Evolutionary conservation across 2,329 filamentous ascomycete genomes (phyloP), one percentile per base, ranked within the genome.

Genomic region (Diaporthe velutina): DNA sequence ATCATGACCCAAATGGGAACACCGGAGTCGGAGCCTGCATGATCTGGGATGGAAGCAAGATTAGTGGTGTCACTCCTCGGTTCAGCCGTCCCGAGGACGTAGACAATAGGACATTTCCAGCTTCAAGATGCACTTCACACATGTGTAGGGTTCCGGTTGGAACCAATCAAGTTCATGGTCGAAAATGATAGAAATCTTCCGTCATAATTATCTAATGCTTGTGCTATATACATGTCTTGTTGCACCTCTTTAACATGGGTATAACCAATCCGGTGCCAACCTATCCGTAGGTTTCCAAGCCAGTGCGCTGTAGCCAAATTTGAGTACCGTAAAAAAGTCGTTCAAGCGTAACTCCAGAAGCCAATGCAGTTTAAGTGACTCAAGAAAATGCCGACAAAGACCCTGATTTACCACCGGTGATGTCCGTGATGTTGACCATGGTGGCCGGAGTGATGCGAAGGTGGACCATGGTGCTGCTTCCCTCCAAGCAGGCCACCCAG

Each of bases 101-200:
- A n/a, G 30, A 12, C 12, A 35, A 19, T n/a, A n/a, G 25, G 10
- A 8, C 15, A 15, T n/a, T 58, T 25, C 33, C 33, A 22, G 33
- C 22, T 15, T 19, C 35, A 10, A 10, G 17, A 15, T 15, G 3
- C 0, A 25, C 1, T 30, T 30, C n/a, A 7, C 30, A 57, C 4
- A n/a, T 22, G 8, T n/a, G 0, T 5, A n/a, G n/a, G n/a, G n/a
- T 1, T 10, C 30, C 22, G 2, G 1, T 28, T 8, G 8, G 8
- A 7, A 12, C 8, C n/a, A 13, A 28, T 5, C 9, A 25, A 40
- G 1, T n/a, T 25, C 1, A 4, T 9, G 6, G 17, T 12, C 22
- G 15, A 35, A 9, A 12, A 25, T 25, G 8, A 2, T 28, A 52
- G 7, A 19, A 6, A 40, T 9, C 5, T 28, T 38, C 30, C 4